These are phyloP conservation scores for Adansonia gregorii DNA, from an alignment of 441 rosid species.

Conservation along the genomic window DNA sequence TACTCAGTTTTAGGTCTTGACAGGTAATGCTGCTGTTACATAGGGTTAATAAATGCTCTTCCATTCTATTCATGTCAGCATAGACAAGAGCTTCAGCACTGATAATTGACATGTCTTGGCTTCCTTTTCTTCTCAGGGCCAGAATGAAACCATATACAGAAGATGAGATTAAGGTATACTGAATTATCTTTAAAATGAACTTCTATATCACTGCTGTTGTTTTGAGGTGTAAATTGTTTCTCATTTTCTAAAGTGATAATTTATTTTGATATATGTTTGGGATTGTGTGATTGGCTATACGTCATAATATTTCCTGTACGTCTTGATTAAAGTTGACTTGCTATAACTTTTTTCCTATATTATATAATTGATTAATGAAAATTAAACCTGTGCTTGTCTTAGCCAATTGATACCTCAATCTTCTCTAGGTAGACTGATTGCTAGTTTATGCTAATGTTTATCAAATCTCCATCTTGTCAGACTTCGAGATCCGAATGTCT, in stretches of 20 bases:
- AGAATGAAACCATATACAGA: conserved; percentile 77
- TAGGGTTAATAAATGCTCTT: conserved; percentile 9
- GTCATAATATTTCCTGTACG: not conserved
- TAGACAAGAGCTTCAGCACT: conserved; percentile 2
- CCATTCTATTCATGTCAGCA: not conserved
- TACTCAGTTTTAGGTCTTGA: conserved; percentile 89
- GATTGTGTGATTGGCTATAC: not conserved
- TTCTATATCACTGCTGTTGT: not conserved
- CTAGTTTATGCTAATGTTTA: not conserved
- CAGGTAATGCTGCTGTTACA: conserved; percentile 51
- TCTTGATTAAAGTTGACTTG: not conserved
- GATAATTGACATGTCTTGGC: not conserved
- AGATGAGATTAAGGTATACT: conserved; percentile 90
- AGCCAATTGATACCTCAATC: not conserved
- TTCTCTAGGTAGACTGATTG: not conserved
- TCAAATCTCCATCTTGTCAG: not conserved
- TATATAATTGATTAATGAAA: not conserved
- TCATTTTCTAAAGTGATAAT: conserved; percentile 1
- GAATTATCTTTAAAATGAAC: not conserved
- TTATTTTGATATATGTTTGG: conserved; percentile 6
- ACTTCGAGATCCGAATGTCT: not conserved
- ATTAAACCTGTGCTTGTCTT: not conserved
- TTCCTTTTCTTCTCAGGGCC: conserved; percentile 45
- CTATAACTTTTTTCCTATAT: not conserved
- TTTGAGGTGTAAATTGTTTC: not conserved